Percentiles rank a stretch among this genome's conserved stretches.
Conservation (phyloP, 768 basidiomycete genomes). For the Russula dissimulans region DNA sequence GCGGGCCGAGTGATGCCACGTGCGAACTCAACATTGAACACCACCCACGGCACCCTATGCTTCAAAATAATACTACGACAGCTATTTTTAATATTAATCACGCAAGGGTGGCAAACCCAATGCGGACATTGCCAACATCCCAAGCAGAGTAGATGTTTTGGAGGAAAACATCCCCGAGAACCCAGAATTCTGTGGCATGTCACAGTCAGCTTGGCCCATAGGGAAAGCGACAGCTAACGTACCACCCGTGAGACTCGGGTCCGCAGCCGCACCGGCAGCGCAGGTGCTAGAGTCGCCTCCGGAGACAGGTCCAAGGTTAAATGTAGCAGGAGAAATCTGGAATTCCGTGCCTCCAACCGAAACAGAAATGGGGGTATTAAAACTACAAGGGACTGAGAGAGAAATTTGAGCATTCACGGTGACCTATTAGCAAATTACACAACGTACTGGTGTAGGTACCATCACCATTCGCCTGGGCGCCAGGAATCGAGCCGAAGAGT, state of each 20-base stretch:
- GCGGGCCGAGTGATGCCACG: neutral
- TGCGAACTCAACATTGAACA: no score
- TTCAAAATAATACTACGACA: no score
- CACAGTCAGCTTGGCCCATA: neutral
- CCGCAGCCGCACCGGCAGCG: neutral
- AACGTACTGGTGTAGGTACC: neutral
- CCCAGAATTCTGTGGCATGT: neutral
- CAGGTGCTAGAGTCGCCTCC: neutral
- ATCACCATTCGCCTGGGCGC: neutral
- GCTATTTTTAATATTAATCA: neutral
- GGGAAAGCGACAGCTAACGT: neutral
- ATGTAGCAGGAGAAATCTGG: neutral
- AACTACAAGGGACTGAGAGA: neutral
- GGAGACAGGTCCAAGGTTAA: neutral
- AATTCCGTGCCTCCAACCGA: neutral
- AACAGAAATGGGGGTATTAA: neutral
- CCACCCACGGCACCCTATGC: no score
- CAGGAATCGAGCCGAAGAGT: conserved; percentile 5
- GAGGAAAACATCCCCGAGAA: neutral
- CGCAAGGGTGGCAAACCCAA: neutral
- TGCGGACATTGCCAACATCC: neutral
- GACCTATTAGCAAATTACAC: neutral
- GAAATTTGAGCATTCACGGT: neutral
- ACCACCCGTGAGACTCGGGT: neutral
- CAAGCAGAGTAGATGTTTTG: neutral